Evolutionary conservation across 345 rosid species (phyloP), one percentile per base, ranked within the genome.

Genomic region (Salix exigua): DNA sequence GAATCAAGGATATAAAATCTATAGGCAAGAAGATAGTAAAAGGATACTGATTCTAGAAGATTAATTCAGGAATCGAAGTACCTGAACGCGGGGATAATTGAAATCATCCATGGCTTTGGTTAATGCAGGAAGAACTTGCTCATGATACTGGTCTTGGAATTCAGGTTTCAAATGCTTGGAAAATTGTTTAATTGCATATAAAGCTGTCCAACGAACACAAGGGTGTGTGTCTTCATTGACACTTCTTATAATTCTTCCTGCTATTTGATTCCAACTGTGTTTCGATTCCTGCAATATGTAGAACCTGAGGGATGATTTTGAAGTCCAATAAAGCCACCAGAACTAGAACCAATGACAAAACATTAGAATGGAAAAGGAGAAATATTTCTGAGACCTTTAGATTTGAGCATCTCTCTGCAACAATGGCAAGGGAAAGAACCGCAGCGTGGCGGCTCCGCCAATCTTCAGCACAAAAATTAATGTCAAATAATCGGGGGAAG

Each of bases 371-470:
- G n/a, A 21, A 31, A 21, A 8, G 3, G 26, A 37, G 25, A 11
- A 13, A 44, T n/a, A 58, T 3, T 53, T 58, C 63, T 8, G 28
- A 58, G 63, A 58, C 63, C 63, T 68, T 25, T 60, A 50, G 48
- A 44, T 46, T 48, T 21, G 70, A 21, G 53, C 64, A 48, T 18
- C 10, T 51, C 10, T 42, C 40, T 50, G 48, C 72, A 4, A 75
- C 13, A 35, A 30, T 35, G 33, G 65, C 35, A 4, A 42, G 21
- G 33, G 50, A 33, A 66, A 42, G n/a, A 23, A 67, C 25, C 9
- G 65, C 72, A 66, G 72, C 63, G 67, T 66, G 33, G n/a, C 78
- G 71, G 19, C 33, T n/a, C 58, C 51, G 37, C 78, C 78, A 75
- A n/a, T n/a, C 35, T 7, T 66, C 46, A 33, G 63, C 17, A 23